Base-by-base conservation (phyloP, 179 eudicot species). In the Heliamphora pulchella region DNA sequence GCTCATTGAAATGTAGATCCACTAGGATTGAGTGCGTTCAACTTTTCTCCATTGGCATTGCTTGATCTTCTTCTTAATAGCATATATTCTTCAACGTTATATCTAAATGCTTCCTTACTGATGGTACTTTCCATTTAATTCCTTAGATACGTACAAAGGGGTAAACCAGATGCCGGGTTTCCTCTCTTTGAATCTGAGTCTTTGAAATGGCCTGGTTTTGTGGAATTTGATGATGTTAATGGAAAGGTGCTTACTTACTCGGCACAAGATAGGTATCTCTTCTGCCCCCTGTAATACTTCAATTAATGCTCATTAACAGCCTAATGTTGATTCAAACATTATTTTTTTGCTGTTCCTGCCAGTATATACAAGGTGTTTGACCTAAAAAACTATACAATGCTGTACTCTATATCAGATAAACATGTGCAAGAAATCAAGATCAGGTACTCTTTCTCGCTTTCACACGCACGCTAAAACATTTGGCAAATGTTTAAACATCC, bases 341-440 rank as follows among this genome's bases (percentile, higher is more conserved):
- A 20, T 15, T 81, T 64, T 51, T 64, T 47, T 18, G 31, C 22
- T 65, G 72, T 54, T 80, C 54, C 78, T 69, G 8, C 63, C 91
- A 94, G 98, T 86, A 88, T 94, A 58, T 94, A 92, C 90, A 94
- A 94, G 92, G 97, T 94, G 79, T 94, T 94, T 87, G 98, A 94
- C 84, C 83, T 94, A 89, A 94, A 92, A 86, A 94, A 94, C 86
- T 94, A 94, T 78, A 85, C 91, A 11, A 86, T 92, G 91, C 72
- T 94, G 81, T 94, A 93, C 87, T 89, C 97, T 62, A 93, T 93
- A 77, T 89, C 98, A 17, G 97, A 93, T 80, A 89, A 89, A 85
- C 88, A 94, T 88, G 92, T 94, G 58, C 92, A 91, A 82, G 98
- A 94, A 86, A 94, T 94, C n/a, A 94, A 94, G 81, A 92, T 94